Evolutionary conservation across 2,329 filamentous ascomycete genomes (phyloP).

Genomic region (Beauveria australis): DNA sequence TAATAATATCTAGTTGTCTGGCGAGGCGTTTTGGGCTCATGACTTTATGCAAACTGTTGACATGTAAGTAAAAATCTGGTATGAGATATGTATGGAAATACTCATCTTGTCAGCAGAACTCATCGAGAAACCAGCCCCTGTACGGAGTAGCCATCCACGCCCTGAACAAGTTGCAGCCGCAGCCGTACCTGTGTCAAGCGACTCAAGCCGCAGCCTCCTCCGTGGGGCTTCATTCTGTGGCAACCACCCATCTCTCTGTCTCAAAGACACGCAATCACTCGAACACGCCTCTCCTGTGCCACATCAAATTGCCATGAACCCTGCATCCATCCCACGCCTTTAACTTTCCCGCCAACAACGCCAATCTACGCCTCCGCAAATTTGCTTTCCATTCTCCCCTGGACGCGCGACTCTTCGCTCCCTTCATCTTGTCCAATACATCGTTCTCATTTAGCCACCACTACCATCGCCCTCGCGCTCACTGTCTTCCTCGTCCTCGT

Average conservation of each 20-base stretch:
- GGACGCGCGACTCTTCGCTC: neutral
- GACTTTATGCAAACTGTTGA: too few relatives aligned
- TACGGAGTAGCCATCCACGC: too few relatives aligned
- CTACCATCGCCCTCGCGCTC: too few relatives aligned
- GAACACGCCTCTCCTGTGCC: conserved; percentile 1
- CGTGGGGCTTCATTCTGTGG: conserved; percentile 7
- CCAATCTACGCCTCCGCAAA: neutral
- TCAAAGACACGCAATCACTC: conserved; percentile 10
- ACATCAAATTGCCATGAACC: conserved; percentile 6
- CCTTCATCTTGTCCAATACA: neutral
- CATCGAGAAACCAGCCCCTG: too few relatives aligned
- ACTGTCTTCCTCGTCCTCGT: neutral
- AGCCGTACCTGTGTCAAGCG: neutral
- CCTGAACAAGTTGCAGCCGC: neutral
- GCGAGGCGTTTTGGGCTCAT: too few relatives aligned
- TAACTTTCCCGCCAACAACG: neutral
- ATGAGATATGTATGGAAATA: too few relatives aligned
- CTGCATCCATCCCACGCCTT: neutral
- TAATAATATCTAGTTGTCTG: too few relatives aligned
- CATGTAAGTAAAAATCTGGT: too few relatives aligned
- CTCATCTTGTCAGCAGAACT: too few relatives aligned
- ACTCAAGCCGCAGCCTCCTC: neutral
- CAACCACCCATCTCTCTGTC: conserved; percentile 2
- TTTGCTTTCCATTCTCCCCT: neutral
- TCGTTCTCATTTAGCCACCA: neutral